Percentiles rank a stretch among this genome's conserved stretches.
Evolutionary conservation across 2,329 filamentous ascomycete species (phyloP).

Genomic region (Aureobasidium sp.): DNA sequence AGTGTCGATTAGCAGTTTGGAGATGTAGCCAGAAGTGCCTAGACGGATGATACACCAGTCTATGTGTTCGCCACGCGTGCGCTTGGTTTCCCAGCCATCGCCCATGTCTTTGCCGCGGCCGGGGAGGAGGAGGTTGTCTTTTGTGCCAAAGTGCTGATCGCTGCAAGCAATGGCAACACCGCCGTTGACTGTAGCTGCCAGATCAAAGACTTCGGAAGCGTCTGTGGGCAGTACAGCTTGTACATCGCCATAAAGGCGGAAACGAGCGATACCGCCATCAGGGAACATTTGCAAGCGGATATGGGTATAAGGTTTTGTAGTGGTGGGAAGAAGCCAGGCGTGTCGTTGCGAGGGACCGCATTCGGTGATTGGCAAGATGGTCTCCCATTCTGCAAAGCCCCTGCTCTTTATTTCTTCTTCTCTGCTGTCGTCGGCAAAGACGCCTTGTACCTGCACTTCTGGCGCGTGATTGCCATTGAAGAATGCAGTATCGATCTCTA

Average conservation of each 20-base stretch:
- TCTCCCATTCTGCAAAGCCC: conserved; percentile 52
- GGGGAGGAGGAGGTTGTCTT: conserved; percentile 71
- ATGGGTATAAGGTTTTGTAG: conserved; percentile 66
- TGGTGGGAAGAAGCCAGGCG: conserved; percentile 56
- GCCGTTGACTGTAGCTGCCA: conserved; percentile 71
- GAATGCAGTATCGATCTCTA: conserved; percentile 74
- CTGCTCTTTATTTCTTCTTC: conserved; percentile 51
- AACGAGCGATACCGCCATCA: conserved; percentile 74
- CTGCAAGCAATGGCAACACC: conserved; percentile 67
- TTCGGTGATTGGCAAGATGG: conserved; percentile 59
- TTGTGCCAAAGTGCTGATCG: conserved; percentile 78
- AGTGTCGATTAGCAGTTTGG: conserved; percentile 66
- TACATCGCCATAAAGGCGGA: conserved; percentile 67
- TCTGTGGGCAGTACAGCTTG: conserved; percentile 67
- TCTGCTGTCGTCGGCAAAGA: conserved; percentile 55
- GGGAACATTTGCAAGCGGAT: conserved; percentile 78
- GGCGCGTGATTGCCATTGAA: conserved; percentile 79
- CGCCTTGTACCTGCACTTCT: conserved; percentile 68
- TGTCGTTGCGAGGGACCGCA: conserved; percentile 68
- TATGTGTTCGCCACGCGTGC: conserved; percentile 63
- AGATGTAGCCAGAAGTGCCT: conserved; percentile 56
- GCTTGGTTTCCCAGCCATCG: conserved; percentile 78
- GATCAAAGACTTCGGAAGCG: conserved; percentile 58
- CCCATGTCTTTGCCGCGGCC: conserved; percentile 78
- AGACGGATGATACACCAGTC: conserved; percentile 77